Percentiles rank a stretch among this genome's conserved stretches.
phyloP scores from a whole-genome alignment of 2,329 filamentous ascomycete species.

The Celoporthe dispersa region DNA sequence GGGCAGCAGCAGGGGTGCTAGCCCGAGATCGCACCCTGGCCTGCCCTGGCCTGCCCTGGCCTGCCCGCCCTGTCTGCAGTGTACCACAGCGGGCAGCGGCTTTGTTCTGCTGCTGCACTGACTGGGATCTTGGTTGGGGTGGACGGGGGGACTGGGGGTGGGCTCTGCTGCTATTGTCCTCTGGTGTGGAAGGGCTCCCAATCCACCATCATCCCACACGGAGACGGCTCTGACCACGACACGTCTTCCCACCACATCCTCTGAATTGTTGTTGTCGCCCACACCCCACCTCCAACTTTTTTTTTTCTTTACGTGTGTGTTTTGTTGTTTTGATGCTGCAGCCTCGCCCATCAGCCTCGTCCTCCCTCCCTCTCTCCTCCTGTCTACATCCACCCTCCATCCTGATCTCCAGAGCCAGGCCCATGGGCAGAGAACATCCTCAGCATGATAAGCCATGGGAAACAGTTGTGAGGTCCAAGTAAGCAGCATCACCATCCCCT shows the following conservation, averaged over 20 bases:
- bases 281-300: not conserved
- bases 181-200: not conserved
- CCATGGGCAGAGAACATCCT: constrained; percentile 50
- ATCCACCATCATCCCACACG: not conserved
- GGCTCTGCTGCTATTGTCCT: not conserved
- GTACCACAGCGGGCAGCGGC: no score
- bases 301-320: not conserved
- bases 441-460: constrained; percentile 54
- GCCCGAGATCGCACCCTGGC: not conserved
- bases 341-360: constrained; percentile 1
- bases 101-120: not conserved
- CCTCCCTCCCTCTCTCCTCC: constrained; percentile 24
- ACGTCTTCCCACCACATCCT: not conserved
- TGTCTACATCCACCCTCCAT: not conserved
- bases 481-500: constrained; percentile 35
- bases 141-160: no score
- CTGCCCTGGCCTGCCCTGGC: not conserved
- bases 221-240: not conserved
- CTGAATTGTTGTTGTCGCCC: not conserved
- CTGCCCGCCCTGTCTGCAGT: no score
- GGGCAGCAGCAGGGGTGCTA: not conserved
- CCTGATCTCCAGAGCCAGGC: constrained; percentile 31
- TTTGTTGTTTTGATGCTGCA: not conserved
- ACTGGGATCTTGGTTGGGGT: not conserved
- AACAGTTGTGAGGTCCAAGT: constrained; percentile 50